Base-by-base conservation (phyloP, 257 asterid genomes). In the Perilla frutescens region DNA sequence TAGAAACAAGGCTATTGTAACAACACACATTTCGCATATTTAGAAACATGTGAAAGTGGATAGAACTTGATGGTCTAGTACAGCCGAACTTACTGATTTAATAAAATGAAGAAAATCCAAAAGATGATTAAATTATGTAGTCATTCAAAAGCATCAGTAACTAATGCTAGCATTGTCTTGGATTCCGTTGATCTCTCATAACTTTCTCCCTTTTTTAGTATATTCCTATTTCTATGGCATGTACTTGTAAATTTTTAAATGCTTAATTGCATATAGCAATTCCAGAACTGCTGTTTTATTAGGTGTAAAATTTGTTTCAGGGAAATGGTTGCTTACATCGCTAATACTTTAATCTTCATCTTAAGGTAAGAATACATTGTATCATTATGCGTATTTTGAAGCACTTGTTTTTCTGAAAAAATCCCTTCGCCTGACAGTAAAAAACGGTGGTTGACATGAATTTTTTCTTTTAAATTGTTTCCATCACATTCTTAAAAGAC, bases 291-390 rank as follows among this genome's bases (percentile, higher is more conserved):
- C 2, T 49, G 72, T 76, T 81, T 57, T 65, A 71, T 77, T 47
- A 37, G 57, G 47, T 79, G 62, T 66, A 61, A 31, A 63, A 59
- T 79, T 74, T 84, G 83, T 83, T 85, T 77, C 97, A 91, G 99
- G 99, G 99, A 90, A 84, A 91, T 94, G 97, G 95, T 91, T 75
- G 84, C 98, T 11, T 94, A 94, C 73, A 91, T 94, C 76, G 98
- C 99, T 8, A 94, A 94, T 71, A 94, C 99, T 54, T 82, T 94
- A 63, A 91, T 94, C 88, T 94, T 94, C 89, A 91, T 94, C 81
- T 80, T 94, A 74, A 94, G 99, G 99, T 91, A 83, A 81, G 84
- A 65, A 45, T 26, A 26, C 32, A 10, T 37, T 58, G 54, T 55
- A 62, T 45, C 40, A 66, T 36, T 74, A 34, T 59, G 45, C 65